These are phyloP conservation scores for Silene conica DNA, from an alignment of 148 eudicot genomes.

Conservation along the genomic window DNA sequence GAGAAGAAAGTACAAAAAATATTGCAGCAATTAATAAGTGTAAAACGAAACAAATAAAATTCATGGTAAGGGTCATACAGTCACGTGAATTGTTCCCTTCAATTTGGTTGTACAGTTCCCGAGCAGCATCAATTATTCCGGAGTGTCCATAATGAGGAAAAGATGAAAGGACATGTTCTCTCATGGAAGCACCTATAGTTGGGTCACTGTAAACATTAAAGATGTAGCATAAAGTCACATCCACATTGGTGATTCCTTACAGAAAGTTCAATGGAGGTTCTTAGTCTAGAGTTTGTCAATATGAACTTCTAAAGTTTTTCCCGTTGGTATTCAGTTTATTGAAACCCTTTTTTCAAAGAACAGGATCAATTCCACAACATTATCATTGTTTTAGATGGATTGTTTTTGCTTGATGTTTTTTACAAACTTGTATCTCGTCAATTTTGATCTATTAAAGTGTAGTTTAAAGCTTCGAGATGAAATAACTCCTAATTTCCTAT, in stretches of 20 bases:
- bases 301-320: too few species aligned
- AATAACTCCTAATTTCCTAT: too few species aligned
- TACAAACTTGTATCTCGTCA: too few species aligned
- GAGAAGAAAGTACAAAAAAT: neutral
- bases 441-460: too few species aligned
- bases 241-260: neutral
- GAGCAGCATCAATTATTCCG: constrained; percentile 71
- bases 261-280: too few species aligned
- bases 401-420: too few species aligned
- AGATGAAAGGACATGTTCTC: constrained; percentile 39
- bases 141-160: constrained; percentile 72
- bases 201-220: constrained; percentile 35
- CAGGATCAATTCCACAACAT: neutral
- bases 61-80: constrained; percentile 14
- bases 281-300: too few species aligned
- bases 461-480: too few species aligned
- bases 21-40: neutral
- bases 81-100: constrained; percentile 45
- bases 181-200: constrained; percentile 30
- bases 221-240: constrained; percentile 11
- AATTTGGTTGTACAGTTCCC: constrained; percentile 63
- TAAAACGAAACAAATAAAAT: neutral
- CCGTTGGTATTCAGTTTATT: too few species aligned
- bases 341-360: too few species aligned
- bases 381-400: too few species aligned